Evolutionary conservation across 164 flowering plant species (phyloP), one percentile per base, ranked within the genome.

Genomic region (Stephania japonica): DNA sequence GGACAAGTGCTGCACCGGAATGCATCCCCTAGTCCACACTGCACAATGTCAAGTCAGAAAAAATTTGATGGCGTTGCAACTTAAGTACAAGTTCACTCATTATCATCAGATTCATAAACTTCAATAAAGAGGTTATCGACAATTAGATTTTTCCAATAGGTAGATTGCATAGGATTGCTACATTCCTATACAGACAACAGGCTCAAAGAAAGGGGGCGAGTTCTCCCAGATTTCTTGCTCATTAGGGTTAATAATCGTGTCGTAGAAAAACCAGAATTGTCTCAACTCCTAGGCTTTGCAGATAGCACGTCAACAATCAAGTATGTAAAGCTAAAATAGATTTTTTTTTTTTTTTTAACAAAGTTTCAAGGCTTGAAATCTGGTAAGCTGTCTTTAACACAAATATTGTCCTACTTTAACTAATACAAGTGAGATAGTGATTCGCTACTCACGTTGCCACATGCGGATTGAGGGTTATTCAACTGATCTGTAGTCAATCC

Each of bases 21-120:
- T 66, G 99, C 99, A 89, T 95, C 99, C 21, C 99, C 99, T 25
- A 95, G 84, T 26, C 98, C 98, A 83, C 99, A 95, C 99, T 93
- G 93, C 81, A 81, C 1, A 12, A 32, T 62, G 62, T 24, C 74
- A 13, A 56, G 41, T 21, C 23, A 13, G 59, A 4, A 50, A 50
- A 16, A n/a, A n/a, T n/a, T n/a, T n/a, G n/a, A n/a, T n/a, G n/a
- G n/a, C n/a, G n/a, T n/a, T n/a, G n/a, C n/a, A n/a, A n/a, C n/a
- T n/a, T n/a, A n/a, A n/a, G n/a, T n/a, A n/a, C n/a, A n/a, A n/a
- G n/a, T n/a, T n/a, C 59, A 50, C 59, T 13, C 18, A 5, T 56
- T 56, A n/a, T 56, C 62, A 56, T 10, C 18, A 56, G 53, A 56
- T 56, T 56, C 16, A 56, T n/a, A 56, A 16, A 2, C 18, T 6